Base-by-base conservation (phyloP, 805 yeast species). In the Candida silvicultrix region DNA sequence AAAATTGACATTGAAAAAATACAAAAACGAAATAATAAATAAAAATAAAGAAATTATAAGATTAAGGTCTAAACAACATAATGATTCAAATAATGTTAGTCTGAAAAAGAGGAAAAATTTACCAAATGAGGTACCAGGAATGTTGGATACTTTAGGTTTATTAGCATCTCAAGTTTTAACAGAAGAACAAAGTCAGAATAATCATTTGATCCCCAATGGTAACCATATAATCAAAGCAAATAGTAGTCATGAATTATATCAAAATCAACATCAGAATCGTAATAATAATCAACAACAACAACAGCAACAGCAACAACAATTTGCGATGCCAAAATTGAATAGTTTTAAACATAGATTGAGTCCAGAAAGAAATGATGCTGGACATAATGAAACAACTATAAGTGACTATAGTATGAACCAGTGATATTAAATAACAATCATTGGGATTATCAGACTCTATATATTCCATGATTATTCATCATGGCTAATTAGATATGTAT, bases 121-220 rank as follows among this genome's bases (percentile, higher is more conserved):
- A 38, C 38, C 39, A 45, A 36, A 49, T 25, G 48, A 49, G 25
- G 40, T 45, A 21, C 40, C 23, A 23, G 46, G 48, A 42, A 71
- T 73, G 66, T 50, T 78, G 41, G 73, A 71, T 39, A 75, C 82
- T 0, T 61, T 78, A 41, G 83, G 81, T 14, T 59, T 75, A 47
- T 62, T 78, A 45, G 83, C 83, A 3, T 69, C 77, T 38, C 82
- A 77, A 51, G 80, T 74, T 0, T 56, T 76, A 29, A 66, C 68
- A 39, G 73, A 69, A 45, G 69, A 66, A 46, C 49, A 57, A 41
- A 43, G 49, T 21, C 9, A 32, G 19, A 37, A 15, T 31, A 15
- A 10, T 25, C 25, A 23, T 9, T 23, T 23, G 9, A 5, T 23
- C 9, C 25, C 5, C 9, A 23, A 23, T 23, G 25, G 25, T 23